Base-by-base conservation (phyloP, 1,284 basidiomycete species). In the Ustilago nuda region DNA sequence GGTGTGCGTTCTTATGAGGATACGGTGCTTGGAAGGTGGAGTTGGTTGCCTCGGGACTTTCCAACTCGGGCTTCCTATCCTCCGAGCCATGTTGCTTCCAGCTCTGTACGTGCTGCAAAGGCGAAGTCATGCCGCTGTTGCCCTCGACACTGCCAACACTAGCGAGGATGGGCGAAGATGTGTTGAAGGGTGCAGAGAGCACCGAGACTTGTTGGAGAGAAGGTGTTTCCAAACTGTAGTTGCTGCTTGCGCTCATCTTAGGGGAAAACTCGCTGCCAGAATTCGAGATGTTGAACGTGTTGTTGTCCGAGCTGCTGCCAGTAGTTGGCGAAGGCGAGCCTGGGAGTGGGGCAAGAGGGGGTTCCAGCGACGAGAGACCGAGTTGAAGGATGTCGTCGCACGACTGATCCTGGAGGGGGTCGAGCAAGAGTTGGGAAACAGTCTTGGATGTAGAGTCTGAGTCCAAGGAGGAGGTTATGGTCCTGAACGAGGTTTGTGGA, bases 181-280 rank as follows among this genome's bases (percentile, higher is more conserved):
- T 72, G 32, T 54, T 19, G 32, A 72, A 67, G 1, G 70, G 58
- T 0, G 61, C 57, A 12, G 54, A 17, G 9, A 67, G 65, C 53
- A 65, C 65, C 41, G 70, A 62, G 2, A 67, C 57, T 23, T 63
- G 70, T 8, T 67, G 70, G 0, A 67, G 58, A 8, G 70, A 67
- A n/a, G 70, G 65, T 37, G 70, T 67, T 39, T 62, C 58, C 39
- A 72, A 66, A 54, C 67, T 51, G 52, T 72, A 72, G 51, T 63
- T 67, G 65, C 65, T 64, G 36, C 65, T 33, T 41, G 70, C 56
- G 30, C 70, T 67, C 70, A 72, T 72, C 12, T 61, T 57, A 6
- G 70, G 70, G 6, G 70, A 72, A 41, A 61, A 67, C 35, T 64
- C 65, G 23, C 59, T 55, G 51, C 39, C 64, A 13, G 64, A 60